A percentile compares a stretch with the other conserved stretches of the same genome.
Evolutionary conservation across 345 rosid genomes (phyloP).

Genomic region (Zanthoxylum bungeanum): DNA sequence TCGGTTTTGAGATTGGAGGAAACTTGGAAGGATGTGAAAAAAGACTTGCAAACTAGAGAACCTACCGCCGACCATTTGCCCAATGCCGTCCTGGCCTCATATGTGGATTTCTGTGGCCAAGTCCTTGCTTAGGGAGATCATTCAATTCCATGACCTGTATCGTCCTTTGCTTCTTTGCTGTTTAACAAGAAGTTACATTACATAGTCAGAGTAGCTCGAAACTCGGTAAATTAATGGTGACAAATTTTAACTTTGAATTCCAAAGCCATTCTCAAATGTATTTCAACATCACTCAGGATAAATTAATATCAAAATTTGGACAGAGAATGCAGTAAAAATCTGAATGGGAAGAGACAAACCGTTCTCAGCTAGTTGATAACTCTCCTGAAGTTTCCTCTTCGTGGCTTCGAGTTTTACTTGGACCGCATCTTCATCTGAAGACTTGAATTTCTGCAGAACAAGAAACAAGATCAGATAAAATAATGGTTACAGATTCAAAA

Average conservation of each 20-base stretch:
- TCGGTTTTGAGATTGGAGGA: conserved; percentile 21
- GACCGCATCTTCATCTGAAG: conserved; percentile 60
- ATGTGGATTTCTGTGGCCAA: conserved; percentile 43
- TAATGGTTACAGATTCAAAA: conserved; percentile 7
- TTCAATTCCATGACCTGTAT: conserved; percentile 79
- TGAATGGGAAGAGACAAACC: conserved; percentile 40
- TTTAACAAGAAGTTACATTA: conserved; percentile 19
- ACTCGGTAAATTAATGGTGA: neutral
- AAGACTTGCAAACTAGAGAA: neutral
- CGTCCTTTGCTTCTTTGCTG: conserved; percentile 94
- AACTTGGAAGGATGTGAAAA: conserved; percentile 16
- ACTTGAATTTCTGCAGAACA: conserved; percentile 48
- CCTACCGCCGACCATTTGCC: conserved; percentile 58
- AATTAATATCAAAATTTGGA: neutral
- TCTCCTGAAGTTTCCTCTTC: conserved; percentile 87
- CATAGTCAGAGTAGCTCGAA: conserved; percentile 4
- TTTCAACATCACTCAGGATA: neutral
- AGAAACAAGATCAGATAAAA: conserved; percentile 19
- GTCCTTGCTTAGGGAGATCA: conserved; percentile 77
- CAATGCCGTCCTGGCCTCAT: conserved; percentile 61
- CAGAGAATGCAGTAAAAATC: neutral
- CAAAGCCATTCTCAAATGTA: neutral
- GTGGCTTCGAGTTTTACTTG: conserved; percentile 78
- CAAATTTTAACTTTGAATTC: neutral
- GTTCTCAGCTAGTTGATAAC: conserved; percentile 75